These are phyloP conservation scores for Tulasnella sp. DNA, from an alignment of 768 basidiomycete species.

Conservation along the genomic window DNA sequence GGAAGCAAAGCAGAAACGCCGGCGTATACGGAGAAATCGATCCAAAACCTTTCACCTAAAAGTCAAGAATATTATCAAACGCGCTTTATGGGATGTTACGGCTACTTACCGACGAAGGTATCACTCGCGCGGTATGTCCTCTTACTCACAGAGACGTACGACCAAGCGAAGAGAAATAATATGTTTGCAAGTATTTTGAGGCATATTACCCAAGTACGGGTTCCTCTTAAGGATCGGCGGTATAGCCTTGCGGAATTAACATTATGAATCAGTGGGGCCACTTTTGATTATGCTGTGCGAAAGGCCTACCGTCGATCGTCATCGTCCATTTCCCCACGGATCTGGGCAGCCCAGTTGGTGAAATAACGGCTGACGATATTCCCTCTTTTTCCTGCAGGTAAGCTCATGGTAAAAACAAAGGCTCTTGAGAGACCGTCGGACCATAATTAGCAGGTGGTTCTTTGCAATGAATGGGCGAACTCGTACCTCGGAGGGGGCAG, in stretches of 20 bases:
- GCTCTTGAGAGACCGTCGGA: too few relatives aligned
- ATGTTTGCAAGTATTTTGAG: not conserved
- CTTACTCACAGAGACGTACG: not conserved
- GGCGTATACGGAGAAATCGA: not conserved
- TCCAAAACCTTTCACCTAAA: not conserved
- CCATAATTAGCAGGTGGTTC: too few relatives aligned
- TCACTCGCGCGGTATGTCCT: not conserved
- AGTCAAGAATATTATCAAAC: not conserved
- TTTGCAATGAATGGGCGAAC: too few relatives aligned
- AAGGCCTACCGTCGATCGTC: too few relatives aligned
- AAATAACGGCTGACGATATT: too few relatives aligned
- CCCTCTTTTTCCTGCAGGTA: too few relatives aligned
- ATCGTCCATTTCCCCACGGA: too few relatives aligned
- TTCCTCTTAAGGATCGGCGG: not conserved
- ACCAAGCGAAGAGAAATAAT: conserved; percentile 5
- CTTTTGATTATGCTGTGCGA: too few relatives aligned
- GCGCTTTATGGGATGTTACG: not conserved
- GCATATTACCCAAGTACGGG: not conserved
- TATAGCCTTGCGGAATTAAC: not conserved
- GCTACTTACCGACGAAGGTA: not conserved
- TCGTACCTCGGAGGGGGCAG: too few relatives aligned
- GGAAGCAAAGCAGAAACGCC: not conserved
- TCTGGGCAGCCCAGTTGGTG: too few relatives aligned
- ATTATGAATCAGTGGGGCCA: too few relatives aligned
- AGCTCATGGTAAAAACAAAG: too few relatives aligned